Base-by-base conservation (phyloP, 2,329 filamentous ascomycete species). In the Diaporthe capsici region DNA sequence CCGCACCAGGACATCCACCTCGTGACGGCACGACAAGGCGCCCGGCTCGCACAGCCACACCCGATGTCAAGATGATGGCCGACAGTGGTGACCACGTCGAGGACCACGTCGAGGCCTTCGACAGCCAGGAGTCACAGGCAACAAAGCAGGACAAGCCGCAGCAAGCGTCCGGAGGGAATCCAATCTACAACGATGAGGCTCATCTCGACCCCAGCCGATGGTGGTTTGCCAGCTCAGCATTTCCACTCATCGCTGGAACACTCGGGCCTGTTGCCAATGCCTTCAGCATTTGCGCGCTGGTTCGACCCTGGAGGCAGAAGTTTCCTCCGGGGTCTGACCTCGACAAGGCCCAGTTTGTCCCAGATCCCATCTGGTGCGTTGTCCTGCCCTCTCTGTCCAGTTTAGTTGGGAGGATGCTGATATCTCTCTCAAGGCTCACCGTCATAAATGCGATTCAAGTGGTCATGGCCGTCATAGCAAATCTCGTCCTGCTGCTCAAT, bases 211-310 rank as follows among this genome's bases (percentile, higher is more conserved):
- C 87, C 39, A 91, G 89, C 74, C 89, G 89, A 28, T 92, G 90
- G 90, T 93, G 90, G 90, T 89, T 92, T 80, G 88, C 90, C 37
- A 91, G 90, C 3, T 90, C 91, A 1, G 90, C 89, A 13, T 92
- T 96, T 77, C 94, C 94, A 44, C 91, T 98, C 81, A 89, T 97
- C 15, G 95, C 95, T 2, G 95, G 95, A 47, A 95, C 95, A 0
- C 89, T 97, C 3, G 95, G 95, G 0, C 96, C 96, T 0, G 90
- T 98, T 13, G 96, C 96, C 3, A 98, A 96, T 75, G 92, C 97
- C 42, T 94, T 97, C 84, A 96, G 94, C 75, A 95, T 98, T 75
- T 95, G 94, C 77, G 94, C 95, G 10, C 88, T 98, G n/a, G 94
- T 95, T 1, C 92, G 92, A 39, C 91, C 91, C 31, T 98, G 95